Evolutionary conservation across 805 yeast genomes (phyloP), one percentile per base, ranked within the genome.

Genomic region (Lipomyces starkeyi): DNA sequence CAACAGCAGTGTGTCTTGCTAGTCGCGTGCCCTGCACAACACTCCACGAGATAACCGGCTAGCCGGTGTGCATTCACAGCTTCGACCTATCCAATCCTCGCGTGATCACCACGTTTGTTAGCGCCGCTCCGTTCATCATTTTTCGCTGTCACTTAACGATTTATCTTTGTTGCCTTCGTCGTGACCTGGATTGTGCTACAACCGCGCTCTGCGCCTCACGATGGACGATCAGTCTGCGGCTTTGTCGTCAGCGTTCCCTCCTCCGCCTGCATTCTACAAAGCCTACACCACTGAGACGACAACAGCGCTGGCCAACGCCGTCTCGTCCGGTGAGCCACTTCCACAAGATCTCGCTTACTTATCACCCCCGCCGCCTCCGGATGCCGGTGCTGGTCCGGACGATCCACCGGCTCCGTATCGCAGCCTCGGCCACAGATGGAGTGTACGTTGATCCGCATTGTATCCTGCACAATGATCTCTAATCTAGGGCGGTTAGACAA

Each of bases 371-470:
- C 72, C 71, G 20, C 78, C 82, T 22, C 79, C 78, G 0, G 73
- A 74, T 32, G 77, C 77, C 54, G 65, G 40, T 27, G 47, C 69
- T 34, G 76, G 74, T 3, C 69, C 73, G 13, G 73, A 66, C n/a
- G 68, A 43, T 40, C 75, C 78, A n/a, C 84, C 86, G 4, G 83
- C 84, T 8, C 86, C 87, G 37, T 94, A 94, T 76, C 80, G 97
- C 58, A 91, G 94, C 0, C 95, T 93, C 79, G 99, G 99, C 5
- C 90, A 89, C 71, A 80, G 91, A 20, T 94, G 99, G 99, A 89
- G 90, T 22, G 73, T 71, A 62, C 3, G 69, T 49, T 22, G 22
- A 37, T 43, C 49, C 14, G 2, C 4, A 2, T 17, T 43, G 49
- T 43, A 1, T n/a, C 22, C 11, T 17, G 8, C 20, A 17, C n/a